Conservation (phyloP, 1,284 basidiomycete species). For the Veloboletus limbatus region DNA sequence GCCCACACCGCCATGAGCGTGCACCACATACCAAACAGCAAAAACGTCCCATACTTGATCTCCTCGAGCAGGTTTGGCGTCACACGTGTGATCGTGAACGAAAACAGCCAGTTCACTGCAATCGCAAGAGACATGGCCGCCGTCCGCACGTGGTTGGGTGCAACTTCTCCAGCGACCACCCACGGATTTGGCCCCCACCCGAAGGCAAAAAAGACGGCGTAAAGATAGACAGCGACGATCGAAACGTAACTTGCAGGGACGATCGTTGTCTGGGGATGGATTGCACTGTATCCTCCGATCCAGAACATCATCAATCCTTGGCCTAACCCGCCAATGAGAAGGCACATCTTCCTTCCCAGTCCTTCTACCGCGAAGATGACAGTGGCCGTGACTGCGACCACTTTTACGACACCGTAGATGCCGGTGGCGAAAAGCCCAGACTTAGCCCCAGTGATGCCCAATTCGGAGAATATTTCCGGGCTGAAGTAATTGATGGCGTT, state of each 20-base stretch:
- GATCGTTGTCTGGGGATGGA: constrained; percentile 36
- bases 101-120: constrained; percentile 47
- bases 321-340: constrained; percentile 45
- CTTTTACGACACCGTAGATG: constrained; percentile 61
- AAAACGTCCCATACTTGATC: constrained; percentile 50
- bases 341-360: constrained; percentile 44
- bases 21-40: constrained; percentile 48
- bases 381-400: constrained; percentile 40
- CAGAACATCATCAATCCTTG: constrained; percentile 49
- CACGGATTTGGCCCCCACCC: constrained; percentile 44
- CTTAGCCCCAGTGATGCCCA: constrained; percentile 52
- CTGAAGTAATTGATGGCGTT: constrained; percentile 61
- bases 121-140: constrained; percentile 43
- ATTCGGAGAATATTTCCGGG: constrained; percentile 48
- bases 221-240: constrained; percentile 47
- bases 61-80: constrained; percentile 50
- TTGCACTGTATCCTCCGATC: constrained; percentile 45
- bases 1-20: constrained; percentile 45
- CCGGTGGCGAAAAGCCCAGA: constrained; percentile 58
- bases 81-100: constrained; percentile 47
- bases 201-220: constrained; percentile 45
- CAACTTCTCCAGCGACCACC: constrained; percentile 48
- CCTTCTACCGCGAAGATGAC: constrained; percentile 45
- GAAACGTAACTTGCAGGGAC: constrained; percentile 48
- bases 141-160: constrained; percentile 47